Base-by-base conservation (phyloP, 768 basidiomycete species). In the Kwoniella mangroviensis region DNA sequence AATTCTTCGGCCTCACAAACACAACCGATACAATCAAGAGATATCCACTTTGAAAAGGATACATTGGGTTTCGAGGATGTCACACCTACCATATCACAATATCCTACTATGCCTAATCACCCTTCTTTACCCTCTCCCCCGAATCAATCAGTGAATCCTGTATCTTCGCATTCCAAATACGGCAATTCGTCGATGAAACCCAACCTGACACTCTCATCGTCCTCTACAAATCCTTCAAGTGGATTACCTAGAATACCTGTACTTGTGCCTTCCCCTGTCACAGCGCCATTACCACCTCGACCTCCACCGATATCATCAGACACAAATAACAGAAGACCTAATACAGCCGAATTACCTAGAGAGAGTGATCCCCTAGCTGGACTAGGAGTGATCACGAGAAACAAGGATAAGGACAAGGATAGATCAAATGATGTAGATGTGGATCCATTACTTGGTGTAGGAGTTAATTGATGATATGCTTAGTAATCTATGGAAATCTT, bases 341-440 rank as follows among this genome's bases (percentile, higher is more conserved):
- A 34, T 7, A 34, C 34, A 34, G 34, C 34, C 9, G 34, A 34
- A 34, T 7, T 34, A 34, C 34, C 2, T 4, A 34, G 56, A 40
- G 22, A 58, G 22, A 42, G 61, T 24, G 68, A 70, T 60, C 68
- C 68, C 34, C 43, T 70, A 53, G 68, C 68, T 51, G 68, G 68
- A 64, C 63, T 70, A 59, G 68, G 68, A 45, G 63, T 70, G 9
- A 55, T 40, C 15, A 24, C 11, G 0, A 60, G 63, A 24, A 56
- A 54, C 55, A 42, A 51, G 53, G 67, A 54, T 54, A 42, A 51
- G 53, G 67, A 68, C n/a, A 26, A 42, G 52, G 51, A 40, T 41
- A 52, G 40, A n/a, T 11, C 22, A 40, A 19, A 51, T n/a, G 2
- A 6, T 28, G 17, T 7, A 4, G 67, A 53, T 13, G 40, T 63